A percentile compares a stretch with the other conserved stretches of the same genome.
Evolutionary conservation across 1,284 basidiomycete species (phyloP).

Genomic region (Tilletia walkeri): DNA sequence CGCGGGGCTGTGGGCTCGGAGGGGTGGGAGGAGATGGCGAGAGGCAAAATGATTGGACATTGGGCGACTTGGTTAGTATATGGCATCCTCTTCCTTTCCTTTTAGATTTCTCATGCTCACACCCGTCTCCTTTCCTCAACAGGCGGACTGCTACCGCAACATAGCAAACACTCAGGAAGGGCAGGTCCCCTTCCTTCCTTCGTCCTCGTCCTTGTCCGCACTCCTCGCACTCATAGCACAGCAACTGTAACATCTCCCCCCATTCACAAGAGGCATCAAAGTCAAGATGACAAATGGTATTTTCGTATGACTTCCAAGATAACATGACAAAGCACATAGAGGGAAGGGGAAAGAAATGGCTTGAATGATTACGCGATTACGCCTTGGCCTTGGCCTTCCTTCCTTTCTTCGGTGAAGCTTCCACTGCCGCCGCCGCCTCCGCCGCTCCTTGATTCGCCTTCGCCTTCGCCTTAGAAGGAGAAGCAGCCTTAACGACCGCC

Average conservation of each 20-base stretch:
- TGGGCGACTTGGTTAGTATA: slow-evolving; percentile 48
- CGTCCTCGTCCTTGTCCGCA: background rate
- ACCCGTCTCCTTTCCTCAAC: background rate
- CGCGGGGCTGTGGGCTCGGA: slow-evolving; percentile 35
- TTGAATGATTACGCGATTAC: background rate
- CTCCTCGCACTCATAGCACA: background rate
- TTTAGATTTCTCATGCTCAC: background rate
- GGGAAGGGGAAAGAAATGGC: too few relatives aligned
- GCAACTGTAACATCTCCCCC: too few relatives aligned
- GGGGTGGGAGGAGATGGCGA: slow-evolving; percentile 45
- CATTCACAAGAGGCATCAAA: too few relatives aligned
- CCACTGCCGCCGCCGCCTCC: too few relatives aligned
- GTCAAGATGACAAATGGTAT: too few relatives aligned
- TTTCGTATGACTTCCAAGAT: background rate
- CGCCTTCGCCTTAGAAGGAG: background rate
- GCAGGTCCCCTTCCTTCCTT: background rate
- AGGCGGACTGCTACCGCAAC: background rate
- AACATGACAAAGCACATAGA: background rate
- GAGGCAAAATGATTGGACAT: slow-evolving; percentile 38
- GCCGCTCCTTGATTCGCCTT: too few relatives aligned
- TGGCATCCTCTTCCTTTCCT: background rate
- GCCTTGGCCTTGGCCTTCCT: too few relatives aligned
- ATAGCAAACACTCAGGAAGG: background rate
- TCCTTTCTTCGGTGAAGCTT: background rate
- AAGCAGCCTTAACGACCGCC: background rate